Base-by-base conservation (phyloP, 2,329 filamentous ascomycete genomes). In the Coniochaeta sp. region DNA sequence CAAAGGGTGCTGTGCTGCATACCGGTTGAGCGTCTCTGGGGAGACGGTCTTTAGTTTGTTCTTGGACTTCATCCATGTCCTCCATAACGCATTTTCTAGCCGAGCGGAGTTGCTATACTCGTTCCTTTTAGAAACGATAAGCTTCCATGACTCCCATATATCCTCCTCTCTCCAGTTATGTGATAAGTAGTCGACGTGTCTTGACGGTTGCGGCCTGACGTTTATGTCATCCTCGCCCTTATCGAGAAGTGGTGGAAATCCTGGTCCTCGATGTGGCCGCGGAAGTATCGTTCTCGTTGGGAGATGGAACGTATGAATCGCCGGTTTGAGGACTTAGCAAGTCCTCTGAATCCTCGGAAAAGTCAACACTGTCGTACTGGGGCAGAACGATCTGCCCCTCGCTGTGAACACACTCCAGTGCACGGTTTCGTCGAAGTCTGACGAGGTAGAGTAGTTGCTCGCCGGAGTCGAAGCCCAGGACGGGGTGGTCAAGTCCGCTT, bases 71-170 rank as follows among this genome's bases (percentile, higher is more conserved):
- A n/a, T n/a, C n/a, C n/a, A n/a, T n/a, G n/a, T n/a, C n/a, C n/a
- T n/a, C n/a, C n/a, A n/a, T n/a, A 91, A 96, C 3, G 94, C 94
- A 68, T 99, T 97, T 69, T 97, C 94, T 28, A 97, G 71, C 48
- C 94, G 79, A 30, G 85, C 85, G 31, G 87, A 82, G 67, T 96
- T 92, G 60, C 82, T 84, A 58, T 95, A 95, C 50, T 89, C 81
- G 53, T 83, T 83, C 60, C 86, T 79, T 61, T 89, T 87, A 26
- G 87, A 85, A 14, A 91, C 84, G 60, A 97, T 89, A 65, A 95
- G 94, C 65, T 91, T 85, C 94, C 94, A 97, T 1, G 92, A 96
- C 6, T 89, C 86, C 91, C 91, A 97, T 22, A 97, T 95, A 68
- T 99, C 92, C 67, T 97, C 91, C 69, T 96, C 91, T 56, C 81